A percentile compares a stretch with the other conserved stretches of the same genome.
These are phyloP conservation scores for Proliferodiscus dingleyae DNA, from an alignment of 2,329 filamentous ascomycete genomes.

Conservation along the genomic window DNA sequence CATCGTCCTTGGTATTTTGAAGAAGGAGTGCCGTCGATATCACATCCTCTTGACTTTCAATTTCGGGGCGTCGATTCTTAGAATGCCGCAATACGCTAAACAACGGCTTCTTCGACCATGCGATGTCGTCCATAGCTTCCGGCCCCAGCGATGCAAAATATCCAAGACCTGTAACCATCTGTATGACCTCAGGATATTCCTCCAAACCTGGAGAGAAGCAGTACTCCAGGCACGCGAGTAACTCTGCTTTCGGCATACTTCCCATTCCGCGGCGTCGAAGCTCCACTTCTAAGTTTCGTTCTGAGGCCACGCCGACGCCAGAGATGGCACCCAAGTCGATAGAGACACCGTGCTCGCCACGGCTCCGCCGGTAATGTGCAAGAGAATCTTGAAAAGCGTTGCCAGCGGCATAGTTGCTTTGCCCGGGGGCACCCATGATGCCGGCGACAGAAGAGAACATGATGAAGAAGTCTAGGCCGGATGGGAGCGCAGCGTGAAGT, in stretches of 20 bases:
- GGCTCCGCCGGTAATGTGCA: constrained; percentile 20
- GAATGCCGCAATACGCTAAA: too few species aligned
- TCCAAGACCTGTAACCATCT: too few species aligned
- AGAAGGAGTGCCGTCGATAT: neutral
- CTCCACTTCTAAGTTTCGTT: neutral
- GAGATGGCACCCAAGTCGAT: neutral
- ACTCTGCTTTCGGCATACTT: too few species aligned
- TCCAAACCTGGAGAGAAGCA: too few species aligned
- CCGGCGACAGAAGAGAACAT: constrained; percentile 27
- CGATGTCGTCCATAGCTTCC: too few species aligned
- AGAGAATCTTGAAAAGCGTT: constrained; percentile 35
- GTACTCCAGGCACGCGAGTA: too few species aligned
- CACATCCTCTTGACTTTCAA: neutral
- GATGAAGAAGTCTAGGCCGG: constrained; percentile 33
- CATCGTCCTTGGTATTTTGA: neutral
- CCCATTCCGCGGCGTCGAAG: too few species aligned
- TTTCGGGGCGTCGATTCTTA: too few species aligned
- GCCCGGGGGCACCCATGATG: constrained; percentile 27
- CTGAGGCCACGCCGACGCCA: neutral
- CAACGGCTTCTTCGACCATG: too few species aligned
- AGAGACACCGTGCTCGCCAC: neutral
- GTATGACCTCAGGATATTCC: too few species aligned
- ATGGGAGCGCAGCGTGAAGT: neutral
- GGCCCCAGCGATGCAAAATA: too few species aligned
- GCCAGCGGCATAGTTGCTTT: constrained; percentile 34